These are phyloP conservation scores for Arxiozyma slooffiae DNA, from an alignment of 1,139 yeast species.

Conservation along the genomic window DNA sequence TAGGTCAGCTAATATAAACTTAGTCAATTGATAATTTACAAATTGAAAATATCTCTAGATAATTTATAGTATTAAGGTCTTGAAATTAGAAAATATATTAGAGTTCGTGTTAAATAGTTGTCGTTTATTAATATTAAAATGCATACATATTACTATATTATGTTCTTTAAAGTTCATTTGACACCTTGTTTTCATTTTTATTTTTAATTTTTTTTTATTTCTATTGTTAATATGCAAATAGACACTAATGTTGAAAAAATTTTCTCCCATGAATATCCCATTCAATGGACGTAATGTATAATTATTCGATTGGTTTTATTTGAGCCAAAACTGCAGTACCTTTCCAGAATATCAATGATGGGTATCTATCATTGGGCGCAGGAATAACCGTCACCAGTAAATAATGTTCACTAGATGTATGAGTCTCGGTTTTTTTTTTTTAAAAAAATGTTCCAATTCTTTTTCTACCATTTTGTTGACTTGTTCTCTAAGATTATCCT, in stretches of 20 bases:
- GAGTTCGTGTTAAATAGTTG: too few relatives aligned
- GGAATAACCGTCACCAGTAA: constrained; percentile 59
- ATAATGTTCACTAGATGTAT: constrained; percentile 32
- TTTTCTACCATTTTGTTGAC: constrained; percentile 34
- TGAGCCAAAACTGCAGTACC: constrained; percentile 86
- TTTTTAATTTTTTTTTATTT: too few relatives aligned
- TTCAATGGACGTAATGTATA: constrained; percentile 70
- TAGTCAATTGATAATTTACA: too few relatives aligned
- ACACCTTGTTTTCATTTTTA: too few relatives aligned
- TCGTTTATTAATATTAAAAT: background rate
- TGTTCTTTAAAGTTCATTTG: too few relatives aligned
- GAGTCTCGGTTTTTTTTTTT: constrained; percentile 34
- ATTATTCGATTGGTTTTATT: constrained; percentile 74
- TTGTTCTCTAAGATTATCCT: constrained; percentile 30
- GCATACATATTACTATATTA: too few relatives aligned
- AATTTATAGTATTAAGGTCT: too few relatives aligned
- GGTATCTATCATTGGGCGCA: constrained; percentile 84
- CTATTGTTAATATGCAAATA: constrained; percentile 55
- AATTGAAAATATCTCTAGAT: too few relatives aligned
- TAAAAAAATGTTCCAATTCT: constrained; percentile 33
- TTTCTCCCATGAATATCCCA: constrained; percentile 83
- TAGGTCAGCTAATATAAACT: too few relatives aligned
- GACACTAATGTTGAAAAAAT: constrained; percentile 67
- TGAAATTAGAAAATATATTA: too few relatives aligned
- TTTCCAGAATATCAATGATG: constrained; percentile 76